These are phyloP conservation scores for Heliamphora exappendiculata DNA, from an alignment of 148 eudicot genomes.

Conservation along the genomic window DNA sequence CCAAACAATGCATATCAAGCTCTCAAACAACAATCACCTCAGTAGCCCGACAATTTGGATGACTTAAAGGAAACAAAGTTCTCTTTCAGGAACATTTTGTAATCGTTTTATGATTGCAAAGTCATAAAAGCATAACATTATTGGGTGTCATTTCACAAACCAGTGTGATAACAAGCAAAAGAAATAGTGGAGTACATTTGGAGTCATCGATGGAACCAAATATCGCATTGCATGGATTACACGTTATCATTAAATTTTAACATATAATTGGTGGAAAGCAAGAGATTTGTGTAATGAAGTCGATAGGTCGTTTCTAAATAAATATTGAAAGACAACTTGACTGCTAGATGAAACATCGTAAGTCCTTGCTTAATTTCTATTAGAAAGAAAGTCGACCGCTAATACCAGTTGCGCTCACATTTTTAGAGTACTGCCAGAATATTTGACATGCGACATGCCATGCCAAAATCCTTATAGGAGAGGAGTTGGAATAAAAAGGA, in stretches of 20 bases:
- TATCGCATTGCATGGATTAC: neutral
- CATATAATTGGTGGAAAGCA: neutral
- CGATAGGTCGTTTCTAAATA: neutral
- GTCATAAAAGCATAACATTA: too few species aligned
- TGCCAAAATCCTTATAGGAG: neutral
- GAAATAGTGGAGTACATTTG: neutral
- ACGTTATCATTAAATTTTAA: too few species aligned
- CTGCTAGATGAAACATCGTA: neutral
- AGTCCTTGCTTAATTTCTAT: neutral
- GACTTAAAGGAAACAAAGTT: too few species aligned
- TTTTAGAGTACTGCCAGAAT: neutral
- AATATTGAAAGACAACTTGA: neutral
- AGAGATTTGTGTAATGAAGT: neutral
- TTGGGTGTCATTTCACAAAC: too few species aligned
- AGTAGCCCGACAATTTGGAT: too few species aligned
- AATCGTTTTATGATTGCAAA: too few species aligned
- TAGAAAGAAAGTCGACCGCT: neutral
- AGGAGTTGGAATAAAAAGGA: neutral
- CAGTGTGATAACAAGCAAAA: neutral
- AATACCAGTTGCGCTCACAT: neutral
- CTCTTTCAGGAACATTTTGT: too few species aligned
- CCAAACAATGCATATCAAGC: too few species aligned
- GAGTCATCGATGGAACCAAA: neutral
- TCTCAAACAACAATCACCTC: too few species aligned
- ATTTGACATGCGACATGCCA: neutral